Evolutionary conservation across 108 stramenopile species (phyloP).

Genomic region (Nitzschia putrida): DNA sequence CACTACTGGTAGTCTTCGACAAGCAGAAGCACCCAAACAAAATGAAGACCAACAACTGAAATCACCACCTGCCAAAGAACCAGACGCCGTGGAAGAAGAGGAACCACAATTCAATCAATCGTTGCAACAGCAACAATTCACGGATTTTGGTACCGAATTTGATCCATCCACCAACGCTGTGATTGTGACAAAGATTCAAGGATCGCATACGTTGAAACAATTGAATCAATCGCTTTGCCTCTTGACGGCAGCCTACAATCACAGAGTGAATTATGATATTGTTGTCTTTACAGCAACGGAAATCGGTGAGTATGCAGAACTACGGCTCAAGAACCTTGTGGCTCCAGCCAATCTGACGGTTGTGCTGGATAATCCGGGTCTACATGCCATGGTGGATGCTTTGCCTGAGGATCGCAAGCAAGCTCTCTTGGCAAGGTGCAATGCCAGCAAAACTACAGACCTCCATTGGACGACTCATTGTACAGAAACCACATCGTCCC

Average conservation of each 20-base stretch:
- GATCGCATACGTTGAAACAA: not conserved
- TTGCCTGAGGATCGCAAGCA: constrained; percentile 24
- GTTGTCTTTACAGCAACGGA: constrained; percentile 43
- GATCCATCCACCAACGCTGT: constrained; percentile 28
- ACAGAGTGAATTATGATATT: constrained; percentile 40
- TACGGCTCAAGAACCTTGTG: constrained; percentile 7
- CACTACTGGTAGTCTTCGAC: too few species aligned
- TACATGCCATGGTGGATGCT: constrained; percentile 36
- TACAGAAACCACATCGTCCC: constrained; percentile 5
- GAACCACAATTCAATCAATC: too few species aligned
- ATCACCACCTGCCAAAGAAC: too few species aligned
- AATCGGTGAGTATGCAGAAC: constrained; percentile 8
- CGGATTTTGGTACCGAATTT: constrained; percentile 3
- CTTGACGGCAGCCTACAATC: constrained; percentile 47
- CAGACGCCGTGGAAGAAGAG: too few species aligned
- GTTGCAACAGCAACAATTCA: not conserved
- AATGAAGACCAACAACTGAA: too few species aligned
- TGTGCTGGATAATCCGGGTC: constrained; percentile 38
- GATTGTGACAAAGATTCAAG: constrained; percentile 52
- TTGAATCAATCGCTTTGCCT: constrained; percentile 47
- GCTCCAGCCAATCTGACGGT: constrained; percentile 37
- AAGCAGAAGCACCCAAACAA: too few species aligned
- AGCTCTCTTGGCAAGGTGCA: constrained; percentile 35
- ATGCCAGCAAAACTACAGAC: constrained; percentile 3
- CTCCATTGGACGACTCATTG: constrained; percentile 29